Evolutionary conservation across 208 protist genomes (phyloP).

Genomic region (Leishmania mexicana): DNA sequence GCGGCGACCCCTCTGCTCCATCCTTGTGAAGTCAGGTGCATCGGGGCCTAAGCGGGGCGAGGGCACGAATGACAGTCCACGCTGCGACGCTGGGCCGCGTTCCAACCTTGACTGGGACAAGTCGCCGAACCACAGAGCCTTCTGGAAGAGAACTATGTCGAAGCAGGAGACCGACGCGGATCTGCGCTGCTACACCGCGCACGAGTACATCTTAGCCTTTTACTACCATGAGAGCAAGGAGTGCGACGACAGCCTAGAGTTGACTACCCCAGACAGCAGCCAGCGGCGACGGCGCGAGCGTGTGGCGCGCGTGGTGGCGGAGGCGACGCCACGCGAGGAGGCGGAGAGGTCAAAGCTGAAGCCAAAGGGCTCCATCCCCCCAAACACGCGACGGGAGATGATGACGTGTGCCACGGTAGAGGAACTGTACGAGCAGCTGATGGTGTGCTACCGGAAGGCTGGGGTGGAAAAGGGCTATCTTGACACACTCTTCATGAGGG

Average conservation of each 20-base stretch:
- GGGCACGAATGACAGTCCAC: background rate
- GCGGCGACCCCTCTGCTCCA: background rate
- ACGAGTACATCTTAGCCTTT: conserved; percentile 24
- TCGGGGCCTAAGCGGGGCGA: background rate
- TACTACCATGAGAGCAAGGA: conserved; percentile 22
- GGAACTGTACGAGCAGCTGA: conserved; percentile 18
- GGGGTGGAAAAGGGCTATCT: conserved; percentile 25
- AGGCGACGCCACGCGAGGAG: conserved; percentile 70
- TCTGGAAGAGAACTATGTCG: conserved; percentile 10
- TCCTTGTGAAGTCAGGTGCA: conserved; percentile 6
- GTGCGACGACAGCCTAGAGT: conserved; percentile 8
- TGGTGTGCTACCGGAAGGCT: conserved; percentile 10
- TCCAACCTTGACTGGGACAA: background rate
- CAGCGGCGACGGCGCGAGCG: conserved; percentile 15
- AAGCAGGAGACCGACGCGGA: conserved; percentile 22
- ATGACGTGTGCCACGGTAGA: conserved; percentile 3
- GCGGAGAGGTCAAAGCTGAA: conserved; percentile 56
- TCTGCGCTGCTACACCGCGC: conserved; percentile 21
- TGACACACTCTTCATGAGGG: conserved; percentile 23
- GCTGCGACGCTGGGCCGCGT: background rate
- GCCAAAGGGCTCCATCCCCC: background rate
- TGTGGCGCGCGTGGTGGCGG: conserved; percentile 17
- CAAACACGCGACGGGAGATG: background rate
- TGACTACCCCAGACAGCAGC: conserved; percentile 2
- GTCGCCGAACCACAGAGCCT: background rate